Base-by-base conservation (phyloP, 2,329 filamentous ascomycete species). In the Colletotrichum sp. region DNA sequence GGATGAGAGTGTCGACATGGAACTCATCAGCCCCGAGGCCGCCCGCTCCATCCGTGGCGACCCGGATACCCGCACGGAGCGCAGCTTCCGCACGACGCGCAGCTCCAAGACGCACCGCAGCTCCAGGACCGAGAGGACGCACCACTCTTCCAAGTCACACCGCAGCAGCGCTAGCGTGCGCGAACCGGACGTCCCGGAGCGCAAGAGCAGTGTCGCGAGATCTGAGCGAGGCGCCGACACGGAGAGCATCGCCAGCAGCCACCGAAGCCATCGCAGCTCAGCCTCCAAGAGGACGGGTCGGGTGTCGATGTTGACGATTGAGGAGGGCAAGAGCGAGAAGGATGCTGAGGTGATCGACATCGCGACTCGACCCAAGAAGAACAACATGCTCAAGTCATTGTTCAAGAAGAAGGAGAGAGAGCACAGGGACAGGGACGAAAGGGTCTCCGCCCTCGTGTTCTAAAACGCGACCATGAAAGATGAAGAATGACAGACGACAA, bases 21-120 rank as follows among this genome's bases (percentile, higher is more conserved):
- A 92, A 81, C 86, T 92, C 75, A 92, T 92, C 79, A 91, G 89
- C 64, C 90, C 90, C 3, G 84, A 87, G 80, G 90, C 90, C 7
- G 87, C 90, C 72, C 87, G 87, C 10, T 88, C 87, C 16, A 85
- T 87, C n/a, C 82, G 83, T 24, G 84, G 87, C 72, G 84, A 88
- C 59, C 83, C 84, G 32, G 86, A 88, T 71, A 82, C 87, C 32
- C 82, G 81, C 69, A 85, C 85, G 5, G 81, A 80, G 65, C 79
- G 82, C 69, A 85, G 83, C 68, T 81, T 83, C 59, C 81, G 82
- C 71, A 85, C 83, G 15, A 80, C 80, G 60, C 74, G 78, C 62
- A 80, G 77, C 26, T 76, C 81, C 24, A 78, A 78, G 71, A 79
- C 78, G 30, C 75, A 77, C 67, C 79, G 81, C 68, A 83, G 82